A percentile compares a stretch with the other conserved stretches of the same genome.
Evolutionary conservation across 495 filamentous ascomycete genomes (phyloP).

Genomic region (Tuber indicum): DNA sequence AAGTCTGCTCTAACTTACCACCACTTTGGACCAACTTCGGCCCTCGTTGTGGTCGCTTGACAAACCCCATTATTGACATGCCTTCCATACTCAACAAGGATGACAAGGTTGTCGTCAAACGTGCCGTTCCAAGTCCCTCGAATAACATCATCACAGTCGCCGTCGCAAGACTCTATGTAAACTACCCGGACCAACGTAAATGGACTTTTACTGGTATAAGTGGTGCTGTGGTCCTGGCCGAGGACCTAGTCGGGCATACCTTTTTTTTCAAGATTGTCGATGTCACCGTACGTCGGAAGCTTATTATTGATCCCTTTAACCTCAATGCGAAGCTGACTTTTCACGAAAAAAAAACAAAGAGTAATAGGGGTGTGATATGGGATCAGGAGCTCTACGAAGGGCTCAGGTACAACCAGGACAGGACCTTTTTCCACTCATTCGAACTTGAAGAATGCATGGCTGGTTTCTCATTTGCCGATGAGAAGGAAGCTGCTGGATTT

Average conservation of each 20-base stretch:
- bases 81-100: conserved; percentile 81
- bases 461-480: conserved; percentile 83
- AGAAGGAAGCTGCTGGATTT: conserved; percentile 93
- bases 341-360: conserved; percentile 25
- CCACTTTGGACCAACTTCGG: background rate
- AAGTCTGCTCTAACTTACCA: background rate
- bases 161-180: conserved; percentile 89
- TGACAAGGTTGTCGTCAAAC: conserved; percentile 88
- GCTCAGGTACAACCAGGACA: conserved; percentile 90
- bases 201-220: conserved; percentile 94
- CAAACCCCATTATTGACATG: conserved; percentile 12
- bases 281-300: conserved; percentile 64
- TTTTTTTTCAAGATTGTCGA: conserved; percentile 97
- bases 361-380: conserved; percentile 87
- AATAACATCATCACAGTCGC: conserved; percentile 95
- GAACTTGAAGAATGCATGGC: conserved; percentile 87
- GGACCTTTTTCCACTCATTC: conserved; percentile 94
- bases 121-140: conserved; percentile 77
- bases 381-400: conserved; percentile 95
- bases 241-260: conserved; percentile 89
- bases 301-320: conserved; percentile 2
- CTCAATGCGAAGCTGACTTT: conserved; percentile 7
- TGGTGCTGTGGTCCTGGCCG: conserved; percentile 85
- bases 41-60: background rate
- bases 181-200: conserved; percentile 74